These are phyloP conservation scores for Talaromyces rugulosus DNA, from an alignment of 2,329 filamentous ascomycete species.

Conservation along the genomic window DNA sequence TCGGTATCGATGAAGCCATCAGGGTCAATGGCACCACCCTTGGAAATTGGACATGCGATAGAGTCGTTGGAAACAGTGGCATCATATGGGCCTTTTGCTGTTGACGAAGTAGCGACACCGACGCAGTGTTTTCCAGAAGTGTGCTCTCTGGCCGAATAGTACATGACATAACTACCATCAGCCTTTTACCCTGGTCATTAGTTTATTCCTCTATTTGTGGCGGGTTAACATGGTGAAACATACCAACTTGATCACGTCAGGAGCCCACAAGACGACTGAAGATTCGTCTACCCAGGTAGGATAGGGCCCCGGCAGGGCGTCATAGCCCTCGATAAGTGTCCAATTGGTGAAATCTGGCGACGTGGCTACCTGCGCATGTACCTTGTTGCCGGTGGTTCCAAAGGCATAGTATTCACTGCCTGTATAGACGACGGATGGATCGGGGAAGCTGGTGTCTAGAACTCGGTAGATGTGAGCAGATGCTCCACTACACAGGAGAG, in stretches of 20 bases:
- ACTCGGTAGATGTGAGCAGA: conserved; percentile 18
- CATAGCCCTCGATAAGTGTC: conserved; percentile 45
- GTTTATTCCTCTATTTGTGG: conserved; percentile 2
- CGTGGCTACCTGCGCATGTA: conserved; percentile 51
- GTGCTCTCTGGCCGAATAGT: conserved; percentile 48
- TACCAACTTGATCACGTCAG: conserved; percentile 49
- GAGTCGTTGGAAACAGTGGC: conserved; percentile 35
- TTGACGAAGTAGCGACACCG: conserved; percentile 47
- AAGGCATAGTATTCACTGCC: conserved; percentile 54
- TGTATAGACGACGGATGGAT: conserved; percentile 49
- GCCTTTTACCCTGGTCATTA: conserved; percentile 12
- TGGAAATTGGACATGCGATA: conserved; percentile 46
- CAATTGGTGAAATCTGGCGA: conserved; percentile 44
- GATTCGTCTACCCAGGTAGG: conserved; percentile 47
- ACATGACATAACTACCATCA: conserved; percentile 51
- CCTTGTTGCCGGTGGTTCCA: conserved; percentile 46
- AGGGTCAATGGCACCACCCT: conserved; percentile 58
- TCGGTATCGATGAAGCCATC: conserved; percentile 51
- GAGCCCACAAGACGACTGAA: conserved; percentile 53
- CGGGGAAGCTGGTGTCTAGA: conserved; percentile 48
- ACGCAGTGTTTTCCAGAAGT: conserved; percentile 49
- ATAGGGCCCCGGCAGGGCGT: conserved; percentile 47
- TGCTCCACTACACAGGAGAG: not conserved
- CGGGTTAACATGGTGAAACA: not conserved
- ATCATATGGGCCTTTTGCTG: conserved; percentile 48